Evolutionary conservation across 2,329 filamentous ascomycete genomes (phyloP).

Genomic region (Penicillium thymicola): DNA sequence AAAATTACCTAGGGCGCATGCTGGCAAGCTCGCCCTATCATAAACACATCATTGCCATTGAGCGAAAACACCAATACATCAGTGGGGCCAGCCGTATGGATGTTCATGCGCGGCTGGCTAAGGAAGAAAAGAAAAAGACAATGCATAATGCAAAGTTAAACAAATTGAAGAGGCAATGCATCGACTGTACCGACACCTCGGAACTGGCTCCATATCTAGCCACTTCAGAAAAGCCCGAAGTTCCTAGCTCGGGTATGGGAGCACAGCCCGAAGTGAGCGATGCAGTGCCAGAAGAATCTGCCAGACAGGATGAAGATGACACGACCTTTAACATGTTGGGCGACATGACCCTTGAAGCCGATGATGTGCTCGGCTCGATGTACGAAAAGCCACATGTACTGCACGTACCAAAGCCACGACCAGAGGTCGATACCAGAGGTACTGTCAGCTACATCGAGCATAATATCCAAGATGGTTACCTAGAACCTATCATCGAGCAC

Average conservation of each 20-base stretch:
- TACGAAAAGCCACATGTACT: not conserved
- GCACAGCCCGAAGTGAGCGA: not conserved
- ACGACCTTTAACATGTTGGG: slow-evolving; percentile 34
- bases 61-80: slow-evolving; percentile 83
- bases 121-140: slow-evolving; percentile 65
- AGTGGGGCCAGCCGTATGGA: slow-evolving; percentile 80
- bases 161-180: slow-evolving; percentile 49
- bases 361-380: slow-evolving; percentile 23
- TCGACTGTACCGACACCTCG: slow-evolving; percentile 17
- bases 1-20: slow-evolving; percentile 90
- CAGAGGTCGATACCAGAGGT: slow-evolving; percentile 26
- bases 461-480: slow-evolving; percentile 43
- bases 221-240: slow-evolving; percentile 4
- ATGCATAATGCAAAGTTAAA: slow-evolving; percentile 48
- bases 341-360: slow-evolving; percentile 32
- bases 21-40: slow-evolving; percentile 84
- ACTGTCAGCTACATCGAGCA: slow-evolving; percentile 45
- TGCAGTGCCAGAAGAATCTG: slow-evolving; percentile 8
- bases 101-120: slow-evolving; percentile 70
- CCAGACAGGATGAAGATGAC: slow-evolving; percentile 23
- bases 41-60: slow-evolving; percentile 82
- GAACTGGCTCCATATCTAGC: slow-evolving; percentile 6
- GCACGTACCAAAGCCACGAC: slow-evolving; percentile 13
- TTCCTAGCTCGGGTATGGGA: slow-evolving; percentile 1
- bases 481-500: slow-evolving; percentile 40